These are phyloP conservation scores for Neonectria neomacrospora DNA, from an alignment of 2,329 filamentous ascomycete genomes.

Conservation along the genomic window DNA sequence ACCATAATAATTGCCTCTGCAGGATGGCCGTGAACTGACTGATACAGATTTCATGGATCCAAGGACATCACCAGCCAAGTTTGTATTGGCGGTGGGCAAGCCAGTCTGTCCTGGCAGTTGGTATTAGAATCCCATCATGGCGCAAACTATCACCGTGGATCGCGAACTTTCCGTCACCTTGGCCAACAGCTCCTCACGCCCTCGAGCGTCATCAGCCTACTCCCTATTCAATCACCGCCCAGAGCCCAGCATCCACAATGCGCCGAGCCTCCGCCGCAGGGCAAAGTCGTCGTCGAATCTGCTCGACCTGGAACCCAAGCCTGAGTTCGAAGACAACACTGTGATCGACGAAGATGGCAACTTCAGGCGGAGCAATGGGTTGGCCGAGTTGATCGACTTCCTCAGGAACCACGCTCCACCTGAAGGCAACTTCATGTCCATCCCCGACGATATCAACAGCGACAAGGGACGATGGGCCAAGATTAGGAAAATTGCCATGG, in stretches of 20 bases:
- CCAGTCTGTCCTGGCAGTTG: constrained; percentile 5
- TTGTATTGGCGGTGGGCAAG: constrained; percentile 27
- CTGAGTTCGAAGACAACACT: constrained; percentile 38
- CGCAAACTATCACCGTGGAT: constrained; percentile 35
- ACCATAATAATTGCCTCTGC: not conserved
- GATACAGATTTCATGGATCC: constrained; percentile 40
- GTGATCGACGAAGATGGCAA: constrained; percentile 33
- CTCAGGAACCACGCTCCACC: constrained; percentile 61
- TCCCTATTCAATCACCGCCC: constrained; percentile 16
- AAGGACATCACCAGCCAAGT: constrained; percentile 38
- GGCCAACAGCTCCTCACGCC: constrained; percentile 35
- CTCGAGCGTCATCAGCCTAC: constrained; percentile 30
- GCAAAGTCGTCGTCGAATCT: constrained; percentile 41
- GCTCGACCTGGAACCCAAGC: constrained; percentile 26
- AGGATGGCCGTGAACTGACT: constrained; percentile 27
- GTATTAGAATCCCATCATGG: constrained; percentile 41
- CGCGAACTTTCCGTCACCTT: constrained; percentile 37
- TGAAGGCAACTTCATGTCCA: constrained; percentile 61
- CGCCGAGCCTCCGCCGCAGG: constrained; percentile 34
- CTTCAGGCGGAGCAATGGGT: constrained; percentile 40
- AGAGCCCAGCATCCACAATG: constrained; percentile 12
- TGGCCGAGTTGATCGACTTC: constrained; percentile 59
- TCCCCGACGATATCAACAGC: constrained; percentile 47
- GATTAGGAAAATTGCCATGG: constrained; percentile 55
- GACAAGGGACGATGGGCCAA: constrained; percentile 55